phyloP scores from a whole-genome alignment of 129 eudicot genomes.

The Chrysanthemum lavandulifolium region DNA sequence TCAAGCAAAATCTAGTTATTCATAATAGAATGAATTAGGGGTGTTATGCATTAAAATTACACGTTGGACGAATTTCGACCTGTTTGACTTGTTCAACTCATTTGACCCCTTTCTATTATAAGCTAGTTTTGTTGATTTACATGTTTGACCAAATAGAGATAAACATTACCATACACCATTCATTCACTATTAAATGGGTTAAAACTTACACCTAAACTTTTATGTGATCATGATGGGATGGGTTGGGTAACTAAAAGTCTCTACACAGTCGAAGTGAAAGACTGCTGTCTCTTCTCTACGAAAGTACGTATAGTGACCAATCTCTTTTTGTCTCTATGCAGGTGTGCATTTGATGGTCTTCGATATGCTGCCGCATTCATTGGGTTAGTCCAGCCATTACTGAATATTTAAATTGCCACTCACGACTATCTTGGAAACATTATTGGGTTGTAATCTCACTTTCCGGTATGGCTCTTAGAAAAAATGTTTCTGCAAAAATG shows the following conservation, averaged over 20 bases:
- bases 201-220: no score
- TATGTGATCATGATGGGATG: no score
- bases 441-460: conserved; percentile 1
- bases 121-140: no score
- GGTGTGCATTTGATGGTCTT: conserved; percentile 99
- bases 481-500: background rate
- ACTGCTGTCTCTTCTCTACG: background rate
- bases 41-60: no score
- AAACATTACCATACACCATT: no score
- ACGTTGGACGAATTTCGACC: background rate
- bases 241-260: background rate
- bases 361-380: conserved; percentile 94
- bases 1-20: background rate
- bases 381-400: conserved; percentile 54
- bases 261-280: background rate
- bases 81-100: conserved; percentile 3
- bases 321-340: conserved; percentile 15
- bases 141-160: no score
- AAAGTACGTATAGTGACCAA: background rate
- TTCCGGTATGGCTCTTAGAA: background rate
- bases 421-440: background rate
- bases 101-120: no score
- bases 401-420: background rate
- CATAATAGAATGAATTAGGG: no score
- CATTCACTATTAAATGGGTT: no score